These are phyloP conservation scores for Teratosphaeria pseudoeucalypti DNA, from an alignment of 2,329 filamentous ascomycete species.

Conservation along the genomic window DNA sequence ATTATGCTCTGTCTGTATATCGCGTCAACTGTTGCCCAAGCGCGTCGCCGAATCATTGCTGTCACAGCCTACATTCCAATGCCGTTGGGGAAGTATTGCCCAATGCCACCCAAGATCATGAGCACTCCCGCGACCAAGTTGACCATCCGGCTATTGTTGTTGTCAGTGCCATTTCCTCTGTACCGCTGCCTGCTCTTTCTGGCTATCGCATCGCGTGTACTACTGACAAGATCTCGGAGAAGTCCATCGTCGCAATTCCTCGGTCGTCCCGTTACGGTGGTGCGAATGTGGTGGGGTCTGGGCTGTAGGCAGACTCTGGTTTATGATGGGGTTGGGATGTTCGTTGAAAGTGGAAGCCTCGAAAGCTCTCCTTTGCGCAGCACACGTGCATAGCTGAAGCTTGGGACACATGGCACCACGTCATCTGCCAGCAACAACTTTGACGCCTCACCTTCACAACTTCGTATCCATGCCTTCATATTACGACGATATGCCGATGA, in stretches of 20 bases:
- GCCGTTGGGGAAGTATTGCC: conserved; percentile 51
- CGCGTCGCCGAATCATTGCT: conserved; percentile 10
- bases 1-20: conserved; percentile 56
- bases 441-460: not conserved
- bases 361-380: not conserved
- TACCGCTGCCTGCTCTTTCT: not conserved
- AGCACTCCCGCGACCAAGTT: conserved; percentile 82
- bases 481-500: not conserved
- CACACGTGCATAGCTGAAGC: not conserved
- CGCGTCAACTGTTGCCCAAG: not conserved
- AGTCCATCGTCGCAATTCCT: conserved; percentile 54
- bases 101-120: conserved; percentile 76
- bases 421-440: not conserved
- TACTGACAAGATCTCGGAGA: conserved; percentile 82
- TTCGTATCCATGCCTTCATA: too few relatives aligned
- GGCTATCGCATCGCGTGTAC: not conserved
- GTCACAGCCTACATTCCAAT: conserved; percentile 43
- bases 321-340: not conserved
- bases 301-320: not conserved
- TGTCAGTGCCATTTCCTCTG: conserved; percentile 4
- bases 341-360: not conserved
- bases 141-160: conserved; percentile 65
- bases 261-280: not conserved
- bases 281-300: not conserved
- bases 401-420: not conserved